phyloP scores from a whole-genome alignment of 1,284 basidiomycete genomes.

The Cutaneotrichosporon dermatis region DNA sequence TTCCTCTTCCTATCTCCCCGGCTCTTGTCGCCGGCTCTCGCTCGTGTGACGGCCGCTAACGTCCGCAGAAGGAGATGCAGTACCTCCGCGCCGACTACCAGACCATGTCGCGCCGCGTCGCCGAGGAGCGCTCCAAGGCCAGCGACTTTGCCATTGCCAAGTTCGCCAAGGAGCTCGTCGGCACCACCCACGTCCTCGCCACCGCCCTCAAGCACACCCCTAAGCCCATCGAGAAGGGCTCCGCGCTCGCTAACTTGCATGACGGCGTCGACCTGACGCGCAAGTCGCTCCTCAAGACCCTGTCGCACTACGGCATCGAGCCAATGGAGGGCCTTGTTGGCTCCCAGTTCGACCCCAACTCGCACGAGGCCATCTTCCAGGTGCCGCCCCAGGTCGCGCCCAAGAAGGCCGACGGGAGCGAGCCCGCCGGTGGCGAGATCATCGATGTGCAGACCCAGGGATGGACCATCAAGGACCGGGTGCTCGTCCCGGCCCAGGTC shows the following conservation, averaged over 20 bases:
- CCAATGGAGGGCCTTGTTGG: constrained; percentile 67
- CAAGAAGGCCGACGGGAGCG: constrained; percentile 56
- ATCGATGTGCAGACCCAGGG: constrained; percentile 88
- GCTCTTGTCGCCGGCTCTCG: too few species aligned
- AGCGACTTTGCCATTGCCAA: constrained; percentile 87
- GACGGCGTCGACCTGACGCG: constrained; percentile 89
- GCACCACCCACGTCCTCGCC: constrained; percentile 85
- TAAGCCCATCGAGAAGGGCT: constrained; percentile 49
- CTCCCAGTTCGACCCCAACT: constrained; percentile 89
- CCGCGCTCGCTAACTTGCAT: constrained; percentile 65
- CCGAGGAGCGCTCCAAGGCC: constrained; percentile 85
- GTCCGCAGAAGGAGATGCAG: constrained; percentile 66
- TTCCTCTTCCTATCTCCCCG: too few species aligned
- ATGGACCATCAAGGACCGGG: constrained; percentile 86
- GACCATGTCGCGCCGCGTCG: constrained; percentile 85
- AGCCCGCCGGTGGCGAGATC: constrained; percentile 71
- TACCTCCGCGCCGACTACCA: constrained; percentile 92
- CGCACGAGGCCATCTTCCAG: constrained; percentile 92
- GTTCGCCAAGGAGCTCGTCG: constrained; percentile 84
- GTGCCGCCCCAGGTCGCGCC: constrained; percentile 62
- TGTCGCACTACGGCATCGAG: constrained; percentile 86
- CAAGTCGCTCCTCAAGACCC: constrained; percentile 79
- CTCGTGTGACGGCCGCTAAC: too few species aligned
- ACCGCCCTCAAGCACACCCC: constrained; percentile 82
- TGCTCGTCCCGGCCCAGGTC: constrained; percentile 91